Evolutionary conservation across 75 land plant genomes (phyloP).

Genomic region (Sequoiadendron giganteum): DNA sequence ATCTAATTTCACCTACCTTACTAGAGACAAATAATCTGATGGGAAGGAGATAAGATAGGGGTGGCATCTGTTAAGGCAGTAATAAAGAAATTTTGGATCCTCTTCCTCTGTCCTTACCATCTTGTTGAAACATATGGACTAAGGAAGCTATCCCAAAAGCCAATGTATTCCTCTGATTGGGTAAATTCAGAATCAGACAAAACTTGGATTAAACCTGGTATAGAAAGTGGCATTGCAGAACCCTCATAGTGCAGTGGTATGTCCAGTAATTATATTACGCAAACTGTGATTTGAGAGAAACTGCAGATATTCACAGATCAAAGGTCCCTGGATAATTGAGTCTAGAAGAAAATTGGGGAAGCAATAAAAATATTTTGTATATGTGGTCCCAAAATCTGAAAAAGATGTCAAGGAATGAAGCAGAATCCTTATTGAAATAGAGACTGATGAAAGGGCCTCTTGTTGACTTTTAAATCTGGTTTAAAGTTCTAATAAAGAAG

Average conservation of each 20-base stretch:
- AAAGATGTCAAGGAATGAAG: neutral
- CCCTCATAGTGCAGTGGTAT: neutral
- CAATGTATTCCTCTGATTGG: neutral
- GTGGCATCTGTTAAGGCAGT: neutral
- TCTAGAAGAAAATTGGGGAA: neutral
- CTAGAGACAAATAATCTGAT: neutral
- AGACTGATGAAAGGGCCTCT: conserved; percentile 42
- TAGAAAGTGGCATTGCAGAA: neutral
- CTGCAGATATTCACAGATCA: neutral
- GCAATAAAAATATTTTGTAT: neutral
- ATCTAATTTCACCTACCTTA: neutral
- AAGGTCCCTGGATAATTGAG: neutral
- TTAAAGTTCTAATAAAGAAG: neutral
- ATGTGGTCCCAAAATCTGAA: neutral
- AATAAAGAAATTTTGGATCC: neutral
- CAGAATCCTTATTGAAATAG: neutral
- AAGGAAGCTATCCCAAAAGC: neutral
- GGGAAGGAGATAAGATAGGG: neutral
- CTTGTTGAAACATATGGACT: neutral
- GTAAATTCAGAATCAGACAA: neutral
- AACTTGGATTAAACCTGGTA: neutral
- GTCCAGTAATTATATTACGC: no score
- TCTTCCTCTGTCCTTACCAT: neutral
- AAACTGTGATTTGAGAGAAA: neutral
- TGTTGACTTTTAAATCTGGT: neutral